A percentile compares a stretch with the other conserved stretches of the same genome.
phyloP scores from a whole-genome alignment of 1,139 yeast species.

The Hansenula sp. region DNA sequence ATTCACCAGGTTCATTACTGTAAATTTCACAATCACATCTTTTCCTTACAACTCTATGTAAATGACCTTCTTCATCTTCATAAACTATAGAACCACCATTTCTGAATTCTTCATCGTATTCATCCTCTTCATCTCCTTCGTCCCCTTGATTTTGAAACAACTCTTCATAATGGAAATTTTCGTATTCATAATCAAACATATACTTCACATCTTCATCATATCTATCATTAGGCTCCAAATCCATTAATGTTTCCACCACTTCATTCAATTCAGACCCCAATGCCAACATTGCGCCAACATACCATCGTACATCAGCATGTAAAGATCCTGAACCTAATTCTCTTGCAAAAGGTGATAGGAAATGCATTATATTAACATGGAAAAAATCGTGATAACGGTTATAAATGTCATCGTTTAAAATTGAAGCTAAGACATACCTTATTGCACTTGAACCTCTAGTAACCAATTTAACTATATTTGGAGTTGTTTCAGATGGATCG shows the following conservation, averaged over 20 bases:
- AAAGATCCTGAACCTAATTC: constrained; percentile 53
- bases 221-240: constrained; percentile 59
- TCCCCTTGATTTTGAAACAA: constrained; percentile 21
- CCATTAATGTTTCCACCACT: constrained; percentile 49
- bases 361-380: constrained; percentile 49
- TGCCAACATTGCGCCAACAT: constrained; percentile 40
- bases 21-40: constrained; percentile 36
- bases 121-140: constrained; percentile 22
- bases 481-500: constrained; percentile 33
- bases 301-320: constrained; percentile 48
- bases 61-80: constrained; percentile 26
- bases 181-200: constrained; percentile 60
- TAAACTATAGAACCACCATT: constrained; percentile 20
- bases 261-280: constrained; percentile 40
- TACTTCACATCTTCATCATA: constrained; percentile 72
- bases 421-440: constrained; percentile 55
- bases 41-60: constrained; percentile 22
- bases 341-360: constrained; percentile 60
- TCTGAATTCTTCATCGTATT: constrained; percentile 29
- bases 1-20: constrained; percentile 24
- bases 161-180: constrained; percentile 20
- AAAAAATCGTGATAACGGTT: constrained; percentile 45
- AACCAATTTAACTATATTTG: constrained; percentile 44
- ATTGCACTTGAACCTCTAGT: constrained; percentile 62
- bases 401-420: constrained; percentile 42